phyloP scores from a whole-genome alignment of 176 grass and related monocot species.

The Musa acuminata region DNA sequence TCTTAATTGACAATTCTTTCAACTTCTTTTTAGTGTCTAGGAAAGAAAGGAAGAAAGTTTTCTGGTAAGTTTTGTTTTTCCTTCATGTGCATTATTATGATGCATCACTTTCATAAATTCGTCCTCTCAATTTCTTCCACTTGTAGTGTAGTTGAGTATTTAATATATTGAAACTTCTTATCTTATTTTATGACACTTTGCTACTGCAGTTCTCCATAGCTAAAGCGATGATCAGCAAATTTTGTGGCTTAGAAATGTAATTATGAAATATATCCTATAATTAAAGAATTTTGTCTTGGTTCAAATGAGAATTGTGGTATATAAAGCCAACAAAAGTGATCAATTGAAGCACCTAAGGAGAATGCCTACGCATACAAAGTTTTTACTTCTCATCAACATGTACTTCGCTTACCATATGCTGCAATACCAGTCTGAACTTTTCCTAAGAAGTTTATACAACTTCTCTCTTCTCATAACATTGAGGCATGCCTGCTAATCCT shows the following conservation, averaged over 20 bases:
- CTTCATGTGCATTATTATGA: constrained; percentile 4
- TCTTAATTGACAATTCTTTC: constrained; percentile 22
- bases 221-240: background rate
- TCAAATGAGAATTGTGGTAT: background rate
- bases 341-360: too few species aligned
- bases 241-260: background rate
- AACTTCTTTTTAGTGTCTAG: constrained; percentile 51
- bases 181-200: background rate
- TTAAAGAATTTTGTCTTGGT: background rate
- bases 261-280: background rate
- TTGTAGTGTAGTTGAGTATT: background rate
- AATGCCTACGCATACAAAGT: too few species aligned
- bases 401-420: background rate
- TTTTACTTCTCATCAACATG: too few species aligned
- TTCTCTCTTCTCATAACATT: background rate
- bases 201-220: background rate
- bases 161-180: background rate
- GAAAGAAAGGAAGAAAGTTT: constrained; percentile 46
- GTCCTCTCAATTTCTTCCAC: constrained; percentile 10
- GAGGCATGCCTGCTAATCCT: background rate
- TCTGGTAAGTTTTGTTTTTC: constrained; percentile 36
- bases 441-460: background rate
- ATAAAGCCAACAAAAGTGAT: background rate
- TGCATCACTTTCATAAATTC: constrained; percentile 10
- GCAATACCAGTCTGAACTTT: background rate